Percentiles rank a stretch among this genome's conserved stretches.
Conservation (phyloP, 805 yeast species). For the Spencermartinsiella europaea region DNA sequence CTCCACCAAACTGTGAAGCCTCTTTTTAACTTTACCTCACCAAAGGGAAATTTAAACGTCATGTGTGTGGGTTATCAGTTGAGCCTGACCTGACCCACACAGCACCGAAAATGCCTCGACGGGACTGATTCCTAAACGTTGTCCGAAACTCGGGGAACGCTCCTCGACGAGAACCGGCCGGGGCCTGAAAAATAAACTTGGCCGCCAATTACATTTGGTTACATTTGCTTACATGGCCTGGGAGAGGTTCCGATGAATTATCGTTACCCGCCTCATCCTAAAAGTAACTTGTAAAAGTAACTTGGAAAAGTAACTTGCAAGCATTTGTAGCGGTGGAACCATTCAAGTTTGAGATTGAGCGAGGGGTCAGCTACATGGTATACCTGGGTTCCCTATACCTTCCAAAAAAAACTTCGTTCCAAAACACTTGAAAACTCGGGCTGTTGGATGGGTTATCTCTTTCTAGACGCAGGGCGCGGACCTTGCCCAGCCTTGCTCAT, state of each 20-base stretch:
- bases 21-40: too few species aligned
- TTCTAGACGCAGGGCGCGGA: too few species aligned
- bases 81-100: too few species aligned
- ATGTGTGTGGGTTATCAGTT: too few species aligned
- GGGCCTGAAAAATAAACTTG: neutral
- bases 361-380: neutral
- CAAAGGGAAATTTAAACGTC: too few species aligned
- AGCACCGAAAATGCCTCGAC: too few species aligned
- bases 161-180: neutral
- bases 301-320: conserved; percentile 7
- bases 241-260: neutral
- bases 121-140: too few species aligned
- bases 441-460: too few species aligned
- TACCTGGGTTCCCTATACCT: too few species aligned
- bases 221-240: neutral
- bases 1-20: too few species aligned
- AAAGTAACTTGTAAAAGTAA: conserved; percentile 4
- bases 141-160: too few species aligned
- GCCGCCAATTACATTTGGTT: neutral
- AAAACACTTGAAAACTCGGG: neutral
- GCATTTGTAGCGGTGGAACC: neutral
- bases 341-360: neutral
- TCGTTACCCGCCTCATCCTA: neutral
- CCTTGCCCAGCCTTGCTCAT: too few species aligned
- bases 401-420: neutral